Evolutionary conservation across 2,329 filamentous ascomycete species (phyloP).

Genomic region (Pestalotiopsis sp.): DNA sequence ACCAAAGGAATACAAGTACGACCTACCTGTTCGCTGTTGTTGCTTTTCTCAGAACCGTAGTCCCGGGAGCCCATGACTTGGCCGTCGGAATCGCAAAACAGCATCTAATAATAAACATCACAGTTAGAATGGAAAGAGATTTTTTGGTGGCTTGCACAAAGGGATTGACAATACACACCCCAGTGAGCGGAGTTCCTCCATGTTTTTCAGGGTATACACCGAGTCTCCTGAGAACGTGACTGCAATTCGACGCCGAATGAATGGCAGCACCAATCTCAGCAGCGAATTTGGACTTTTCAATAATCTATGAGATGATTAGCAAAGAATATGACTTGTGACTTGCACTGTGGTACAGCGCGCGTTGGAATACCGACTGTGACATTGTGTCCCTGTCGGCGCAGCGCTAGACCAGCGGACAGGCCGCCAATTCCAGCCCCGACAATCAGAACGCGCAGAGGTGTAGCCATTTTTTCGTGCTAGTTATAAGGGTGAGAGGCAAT

Average conservation of each 20-base stretch:
- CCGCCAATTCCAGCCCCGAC: slow-evolving; percentile 54
- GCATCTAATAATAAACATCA: neutral
- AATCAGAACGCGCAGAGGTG: slow-evolving; percentile 25
- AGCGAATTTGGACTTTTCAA: slow-evolving; percentile 58
- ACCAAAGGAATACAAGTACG: slow-evolving; percentile 31
- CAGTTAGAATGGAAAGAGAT: neutral
- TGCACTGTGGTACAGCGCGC: slow-evolving; percentile 12
- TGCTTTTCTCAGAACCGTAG: slow-evolving; percentile 14
- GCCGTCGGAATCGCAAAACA: neutral
- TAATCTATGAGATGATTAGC: slow-evolving; percentile 39
- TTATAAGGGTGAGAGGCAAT: neutral
- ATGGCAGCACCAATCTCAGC: slow-evolving; percentile 63
- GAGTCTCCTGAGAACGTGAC: slow-evolving; percentile 53
- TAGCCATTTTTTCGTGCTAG: neutral
- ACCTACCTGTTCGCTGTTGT: slow-evolving; percentile 24
- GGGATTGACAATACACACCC: neutral
- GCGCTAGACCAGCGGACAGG: slow-evolving; percentile 52
- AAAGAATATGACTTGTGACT: neutral
- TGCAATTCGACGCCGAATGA: slow-evolving; percentile 63
- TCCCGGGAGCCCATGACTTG: slow-evolving; percentile 23
- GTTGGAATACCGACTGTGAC: slow-evolving; percentile 34
- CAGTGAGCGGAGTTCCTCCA: slow-evolving; percentile 35
- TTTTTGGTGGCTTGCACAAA: neutral
- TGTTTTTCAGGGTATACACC: slow-evolving; percentile 41
- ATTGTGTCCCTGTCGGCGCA: slow-evolving; percentile 54